These are phyloP conservation scores for Takashimella koratensis DNA, from an alignment of 1,284 basidiomycete genomes.

Conservation along the genomic window DNA sequence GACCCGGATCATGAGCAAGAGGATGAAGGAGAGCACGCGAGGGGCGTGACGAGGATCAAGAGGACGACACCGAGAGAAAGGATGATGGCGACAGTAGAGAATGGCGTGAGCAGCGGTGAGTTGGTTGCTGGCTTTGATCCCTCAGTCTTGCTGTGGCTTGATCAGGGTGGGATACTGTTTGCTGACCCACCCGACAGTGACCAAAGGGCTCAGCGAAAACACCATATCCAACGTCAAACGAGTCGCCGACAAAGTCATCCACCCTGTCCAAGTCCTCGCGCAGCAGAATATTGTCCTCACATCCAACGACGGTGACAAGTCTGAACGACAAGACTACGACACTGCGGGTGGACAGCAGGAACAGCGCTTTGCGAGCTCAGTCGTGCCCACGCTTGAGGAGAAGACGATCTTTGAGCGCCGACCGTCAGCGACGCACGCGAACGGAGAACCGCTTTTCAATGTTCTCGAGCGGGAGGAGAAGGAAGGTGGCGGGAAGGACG, in stretches of 20 bases:
- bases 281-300: neutral
- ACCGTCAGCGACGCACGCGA: slow-evolving; percentile 37
- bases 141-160: too few relatives aligned
- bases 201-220: slow-evolving; percentile 46
- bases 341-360: slow-evolving; percentile 54
- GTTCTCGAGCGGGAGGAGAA: slow-evolving; percentile 31
- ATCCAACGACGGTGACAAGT: slow-evolving; percentile 50
- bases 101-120: slow-evolving; percentile 35
- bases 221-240: slow-evolving; percentile 45
- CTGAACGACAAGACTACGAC: slow-evolving; percentile 58
- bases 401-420: slow-evolving; percentile 56
- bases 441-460: slow-evolving; percentile 49
- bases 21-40: slow-evolving; percentile 27
- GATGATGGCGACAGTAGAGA: slow-evolving; percentile 32
- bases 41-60: slow-evolving; percentile 48
- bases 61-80: slow-evolving; percentile 32
- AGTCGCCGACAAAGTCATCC: slow-evolving; percentile 53
- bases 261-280: slow-evolving; percentile 27
- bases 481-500: slow-evolving; percentile 14
- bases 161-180: too few relatives aligned
- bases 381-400: slow-evolving; percentile 71
- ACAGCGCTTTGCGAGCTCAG: slow-evolving; percentile 60
- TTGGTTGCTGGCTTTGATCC: too few relatives aligned
- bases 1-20: slow-evolving; percentile 75
- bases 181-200: slow-evolving; percentile 19